phyloP scores from a whole-genome alignment of 1,284 basidiomycete species.

The Trichosporon sp. region DNA sequence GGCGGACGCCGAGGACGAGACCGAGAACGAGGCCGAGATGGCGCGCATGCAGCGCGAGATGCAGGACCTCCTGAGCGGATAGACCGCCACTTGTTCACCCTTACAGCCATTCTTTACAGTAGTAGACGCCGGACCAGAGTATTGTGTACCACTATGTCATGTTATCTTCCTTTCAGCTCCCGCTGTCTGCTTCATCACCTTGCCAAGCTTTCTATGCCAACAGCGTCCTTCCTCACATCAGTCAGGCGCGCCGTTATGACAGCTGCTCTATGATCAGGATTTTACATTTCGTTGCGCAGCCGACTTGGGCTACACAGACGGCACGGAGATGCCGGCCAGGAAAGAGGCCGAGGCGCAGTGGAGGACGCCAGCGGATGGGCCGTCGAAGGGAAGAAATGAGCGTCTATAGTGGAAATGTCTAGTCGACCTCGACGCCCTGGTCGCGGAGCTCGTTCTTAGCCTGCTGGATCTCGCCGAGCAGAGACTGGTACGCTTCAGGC shows the following conservation, averaged over 20 bases:
- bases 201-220: no score
- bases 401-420: no score
- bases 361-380: no score
- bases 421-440: slow-evolving; percentile 66
- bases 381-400: neutral
- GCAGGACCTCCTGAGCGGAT: slow-evolving; percentile 74
- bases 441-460: slow-evolving; percentile 66
- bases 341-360: no score
- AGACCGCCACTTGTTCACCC: slow-evolving; percentile 3
- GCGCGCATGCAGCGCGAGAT: slow-evolving; percentile 80
- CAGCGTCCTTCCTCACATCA: neutral
- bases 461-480: slow-evolving; percentile 60
- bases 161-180: slow-evolving; percentile 6
- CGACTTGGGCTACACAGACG: neutral
- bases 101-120: neutral
- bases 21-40: slow-evolving; percentile 76
- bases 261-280: neutral
- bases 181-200: neutral
- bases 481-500: slow-evolving; percentile 67
- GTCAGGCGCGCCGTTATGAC: neutral
- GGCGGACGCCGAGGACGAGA: slow-evolving; percentile 62
- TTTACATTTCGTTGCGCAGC: neutral
- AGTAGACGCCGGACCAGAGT: neutral
- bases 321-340: neutral
- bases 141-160: slow-evolving; percentile 13